These are phyloP conservation scores for Botryococcus braunii DNA, from an alignment of 163 green algal genomes.

Conservation along the genomic window DNA sequence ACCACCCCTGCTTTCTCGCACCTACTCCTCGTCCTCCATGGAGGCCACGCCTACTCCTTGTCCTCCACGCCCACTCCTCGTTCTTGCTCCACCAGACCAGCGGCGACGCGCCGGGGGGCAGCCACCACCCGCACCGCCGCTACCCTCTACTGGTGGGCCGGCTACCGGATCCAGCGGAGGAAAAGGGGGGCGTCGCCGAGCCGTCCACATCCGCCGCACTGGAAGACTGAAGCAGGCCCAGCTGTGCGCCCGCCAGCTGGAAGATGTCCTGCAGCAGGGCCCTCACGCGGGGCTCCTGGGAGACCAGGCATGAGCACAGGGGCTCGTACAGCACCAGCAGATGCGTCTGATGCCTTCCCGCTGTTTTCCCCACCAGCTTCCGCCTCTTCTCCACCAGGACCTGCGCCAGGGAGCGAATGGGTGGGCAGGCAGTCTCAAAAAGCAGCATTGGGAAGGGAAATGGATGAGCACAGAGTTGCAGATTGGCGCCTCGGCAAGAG, in stretches of 20 bases:
- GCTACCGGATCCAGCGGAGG: too few relatives aligned
- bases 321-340: constrained; percentile 50
- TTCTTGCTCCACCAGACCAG: too few relatives aligned
- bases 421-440: neutral
- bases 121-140: too few relatives aligned
- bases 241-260: constrained; percentile 32
- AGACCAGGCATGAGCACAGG: constrained; percentile 39
- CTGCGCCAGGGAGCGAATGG: constrained; percentile 6
- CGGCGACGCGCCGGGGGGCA: too few relatives aligned
- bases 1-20: too few relatives aligned
- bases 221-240: constrained; percentile 39
- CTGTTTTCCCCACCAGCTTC: constrained; percentile 6
- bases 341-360: constrained; percentile 41
- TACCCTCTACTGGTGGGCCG: too few relatives aligned
- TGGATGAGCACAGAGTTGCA: neutral
- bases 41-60: too few relatives aligned
- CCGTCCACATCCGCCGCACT: too few relatives aligned
- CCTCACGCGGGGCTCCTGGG: constrained; percentile 33
- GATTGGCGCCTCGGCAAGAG: neutral
- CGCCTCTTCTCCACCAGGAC: constrained; percentile 21
- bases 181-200: too few relatives aligned
- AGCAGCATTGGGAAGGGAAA: neutral
- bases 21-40: too few relatives aligned
- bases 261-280: constrained; percentile 39
- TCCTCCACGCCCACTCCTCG: too few relatives aligned